phyloP scores from a whole-genome alignment of 2,329 filamentous ascomycete genomes.

The Xylaria sp. region DNA sequence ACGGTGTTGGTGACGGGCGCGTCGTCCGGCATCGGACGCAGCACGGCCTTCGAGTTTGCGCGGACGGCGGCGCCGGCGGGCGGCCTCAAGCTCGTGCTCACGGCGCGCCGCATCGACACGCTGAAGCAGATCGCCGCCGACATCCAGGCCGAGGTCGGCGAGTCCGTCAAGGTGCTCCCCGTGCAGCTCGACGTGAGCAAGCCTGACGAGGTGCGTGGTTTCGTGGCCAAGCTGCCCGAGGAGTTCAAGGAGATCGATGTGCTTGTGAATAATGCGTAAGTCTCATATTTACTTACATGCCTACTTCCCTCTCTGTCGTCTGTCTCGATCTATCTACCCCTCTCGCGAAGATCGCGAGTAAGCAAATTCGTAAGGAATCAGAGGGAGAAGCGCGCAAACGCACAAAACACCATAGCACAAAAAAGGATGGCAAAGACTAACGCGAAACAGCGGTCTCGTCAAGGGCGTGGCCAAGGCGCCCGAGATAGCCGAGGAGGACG shows the following conservation, averaged over 20 bases:
- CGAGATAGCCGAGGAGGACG: conserved; percentile 82
- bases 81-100: conserved; percentile 84
- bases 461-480: conserved; percentile 88
- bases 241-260: conserved; percentile 89
- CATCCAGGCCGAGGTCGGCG: conserved; percentile 52
- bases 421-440: neutral
- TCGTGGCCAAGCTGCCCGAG: conserved; percentile 78
- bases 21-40: conserved; percentile 88
- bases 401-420: neutral
- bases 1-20: conserved; percentile 92
- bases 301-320: neutral
- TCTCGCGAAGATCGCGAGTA: neutral
- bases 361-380: neutral
- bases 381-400: neutral
- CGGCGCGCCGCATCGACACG: conserved; percentile 84
- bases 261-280: conserved; percentile 95
- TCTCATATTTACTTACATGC: conserved; percentile 36
- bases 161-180: conserved; percentile 75
- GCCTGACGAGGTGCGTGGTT: conserved; percentile 75
- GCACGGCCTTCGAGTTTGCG: conserved; percentile 90
- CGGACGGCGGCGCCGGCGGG: conserved; percentile 80
- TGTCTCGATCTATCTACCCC: neutral
- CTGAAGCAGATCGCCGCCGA: conserved; percentile 80
- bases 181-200: conserved; percentile 90
- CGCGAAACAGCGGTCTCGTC: conserved; percentile 76